These are phyloP conservation scores for Termitomyces eurrhizus DNA, from an alignment of 768 basidiomycete genomes.

Conservation along the genomic window DNA sequence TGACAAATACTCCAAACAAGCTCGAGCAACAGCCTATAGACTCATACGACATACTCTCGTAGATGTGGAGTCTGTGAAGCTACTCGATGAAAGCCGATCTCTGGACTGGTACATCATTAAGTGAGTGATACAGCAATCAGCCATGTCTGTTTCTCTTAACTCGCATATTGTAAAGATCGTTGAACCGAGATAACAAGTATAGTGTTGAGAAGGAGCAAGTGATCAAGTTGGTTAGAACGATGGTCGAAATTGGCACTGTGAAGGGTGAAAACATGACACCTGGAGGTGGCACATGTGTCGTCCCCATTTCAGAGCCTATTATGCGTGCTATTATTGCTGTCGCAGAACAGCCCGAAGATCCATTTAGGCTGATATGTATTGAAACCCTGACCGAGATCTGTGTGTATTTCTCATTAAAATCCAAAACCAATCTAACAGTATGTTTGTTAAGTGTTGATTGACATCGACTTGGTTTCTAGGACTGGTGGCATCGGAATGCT, in stretches of 20 bases:
- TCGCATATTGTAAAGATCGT: constrained; percentile 45
- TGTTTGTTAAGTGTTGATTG: constrained; percentile 66
- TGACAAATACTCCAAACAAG: constrained; percentile 69
- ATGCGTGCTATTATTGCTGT: constrained; percentile 90
- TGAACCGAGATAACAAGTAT: constrained; percentile 81
- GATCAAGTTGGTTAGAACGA: constrained; percentile 81
- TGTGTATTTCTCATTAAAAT: constrained; percentile 33
- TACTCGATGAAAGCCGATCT: constrained; percentile 50
- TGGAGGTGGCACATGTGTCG: constrained; percentile 34
- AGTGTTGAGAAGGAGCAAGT: constrained; percentile 89
- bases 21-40: constrained; percentile 80
- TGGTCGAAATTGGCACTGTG: constrained; percentile 73
- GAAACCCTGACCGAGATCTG: constrained; percentile 90
- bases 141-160: constrained; percentile 6
- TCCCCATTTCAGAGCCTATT: constrained; percentile 69
- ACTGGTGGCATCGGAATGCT: constrained; percentile 86
- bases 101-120: constrained; percentile 91
- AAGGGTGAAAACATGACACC: constrained; percentile 41
- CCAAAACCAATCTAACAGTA: background rate
- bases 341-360: constrained; percentile 90
- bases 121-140: constrained; percentile 35
- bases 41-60: constrained; percentile 76
- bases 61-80: constrained; percentile 66
- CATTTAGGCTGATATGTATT: constrained; percentile 75
- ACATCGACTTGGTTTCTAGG: constrained; percentile 75